Base-by-base conservation (phyloP, 768 basidiomycete genomes). In the Lentinula edodes region DNA sequence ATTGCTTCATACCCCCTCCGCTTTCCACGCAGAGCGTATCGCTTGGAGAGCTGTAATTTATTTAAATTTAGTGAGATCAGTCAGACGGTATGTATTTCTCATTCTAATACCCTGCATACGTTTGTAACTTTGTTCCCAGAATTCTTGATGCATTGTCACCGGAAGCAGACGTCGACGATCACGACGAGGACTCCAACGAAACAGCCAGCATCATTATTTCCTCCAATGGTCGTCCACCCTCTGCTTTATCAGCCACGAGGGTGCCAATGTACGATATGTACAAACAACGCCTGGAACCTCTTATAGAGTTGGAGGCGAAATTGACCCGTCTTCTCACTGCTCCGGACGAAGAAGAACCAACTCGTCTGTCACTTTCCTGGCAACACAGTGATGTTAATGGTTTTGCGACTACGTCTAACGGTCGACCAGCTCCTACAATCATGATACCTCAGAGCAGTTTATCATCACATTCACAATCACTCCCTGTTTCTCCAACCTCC, bases 11-110 rank as follows among this genome's bases (percentile, higher is more conserved):
- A 81, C 88, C 1, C 88, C 88, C 8, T 84, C 83, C 39, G 83
- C 88, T 41, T 93, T 94, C 72, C 84, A 83, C 65, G 84, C 87
- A 16, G 91, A 93, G 70, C 81, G 91, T 64, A 85, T 90, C 60
- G 89, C 91, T 32, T 94, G 91, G 91, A 85, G 91, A 56, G 83
- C 89, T 54, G 91, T 94, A 66, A 89, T 94, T 68, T 94, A 93
- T 75, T 82, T 93, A 63, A 94, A 94, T 73, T 80, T 94, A 64
- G 88, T 93, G 62, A 86, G 87, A 70, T 93, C 91, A 63, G 75
- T 93, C 67, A 85, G 87, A 68, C 84, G 88, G 88, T 86, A 70
- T 64, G 79, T 72, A 43, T 8, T 53, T 32, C 35, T 42, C 41
- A 8, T n/a, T n/a, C 35, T 6, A 35, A 41, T 8, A 12, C 28